Base-by-base conservation (phyloP, 108 stramenopile species). In the Licmophora abbreviata region DNA sequence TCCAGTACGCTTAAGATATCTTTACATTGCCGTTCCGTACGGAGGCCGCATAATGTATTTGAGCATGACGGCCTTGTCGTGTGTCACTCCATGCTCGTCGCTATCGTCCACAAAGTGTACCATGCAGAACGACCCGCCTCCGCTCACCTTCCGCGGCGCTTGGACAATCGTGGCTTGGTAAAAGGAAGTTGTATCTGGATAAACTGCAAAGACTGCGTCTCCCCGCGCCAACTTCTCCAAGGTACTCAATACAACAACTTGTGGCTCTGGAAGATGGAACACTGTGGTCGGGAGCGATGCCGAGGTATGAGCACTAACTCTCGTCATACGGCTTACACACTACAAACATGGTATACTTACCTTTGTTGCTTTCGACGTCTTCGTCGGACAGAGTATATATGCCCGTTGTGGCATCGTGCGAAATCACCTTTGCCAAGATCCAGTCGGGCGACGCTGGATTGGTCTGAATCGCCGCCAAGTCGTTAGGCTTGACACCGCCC, bases 161-260 rank as follows among this genome's bases (percentile, higher is more conserved):
- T 71, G 69, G 4, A 66, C 72, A 37, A 86, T 73, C 12, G 81
- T 76, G 7, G 81, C 88, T 40, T 67, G 77, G 66, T 91, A 91
- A 51, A 91, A 91, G 4, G 80, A 66, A 10, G 88, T 91, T 1
- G 88, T 91, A 52, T 91, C 88, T 0, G 88, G 88, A 62, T 91
- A 91, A 2, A 91, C 78, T 20, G 84, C 88, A 73, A 66, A 85
- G 8, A 91, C 64, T 1, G 40, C 50, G 35, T 91, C 88, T 3
- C 84, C 84, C 20, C 61, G 34, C 5, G 54, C 31, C 14, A 73
- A 29, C 6, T 58, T 71, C 33, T 63, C 56, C 15, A 73, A 9
- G 7, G 60, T 54, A 12, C 71, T 62, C 18, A 86, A 60, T 22
- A 74, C 47, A 7, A 81, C 65, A 2, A 86, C 84, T 49, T 79